Evolutionary conservation across 148 eudicot genomes (phyloP), one percentile per base, ranked within the genome.

Genomic region (Silene conica): DNA sequence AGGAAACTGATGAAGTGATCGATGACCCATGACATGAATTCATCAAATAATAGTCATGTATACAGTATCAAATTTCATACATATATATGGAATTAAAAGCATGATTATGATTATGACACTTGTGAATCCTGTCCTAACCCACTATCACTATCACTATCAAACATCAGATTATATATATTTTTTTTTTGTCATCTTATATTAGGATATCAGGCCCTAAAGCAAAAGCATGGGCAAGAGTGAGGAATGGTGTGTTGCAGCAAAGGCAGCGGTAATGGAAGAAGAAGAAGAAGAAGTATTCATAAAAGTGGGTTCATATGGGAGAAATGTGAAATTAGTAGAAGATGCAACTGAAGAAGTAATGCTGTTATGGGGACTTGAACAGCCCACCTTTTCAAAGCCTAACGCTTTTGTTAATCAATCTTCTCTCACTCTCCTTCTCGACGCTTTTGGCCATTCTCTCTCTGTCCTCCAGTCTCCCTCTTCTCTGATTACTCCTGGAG

Each of bases 321-420:
- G 93, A 64, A 41, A 52, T 34, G 87, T 91, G 57, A 85, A 74
- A 67, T 59, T 81, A 63, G 84, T 93, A 0, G 80, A 67, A 12
- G 85, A 72, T 19, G 74, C 91, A 21, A 43, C 81, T 3, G 98
- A 85, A 67, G 98, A 93, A 75, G 90, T 85, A 34, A 86, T 93
- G 97, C 78, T 93, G 18, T 75, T 93, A 38, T 93, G 98, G 98
- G 92, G 89, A 0, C 84, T 93, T 65, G 92, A 91, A 74, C 98
- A 93, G 74, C 98, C 97, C 8, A 86, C 82, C 26, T 75, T 79
- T 67, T 80, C 92, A 0, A 93, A 84, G 66, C 85, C 87, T 22
- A 93, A 93, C 61, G 91, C 91, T 11, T 91, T 86, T 72, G 98
- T 89, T 26, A 63, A 60, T 0, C 97, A 93, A 65, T 83, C 95